Conservation (phyloP, 257 asterid species). For the Scutellaria minor region DNA sequence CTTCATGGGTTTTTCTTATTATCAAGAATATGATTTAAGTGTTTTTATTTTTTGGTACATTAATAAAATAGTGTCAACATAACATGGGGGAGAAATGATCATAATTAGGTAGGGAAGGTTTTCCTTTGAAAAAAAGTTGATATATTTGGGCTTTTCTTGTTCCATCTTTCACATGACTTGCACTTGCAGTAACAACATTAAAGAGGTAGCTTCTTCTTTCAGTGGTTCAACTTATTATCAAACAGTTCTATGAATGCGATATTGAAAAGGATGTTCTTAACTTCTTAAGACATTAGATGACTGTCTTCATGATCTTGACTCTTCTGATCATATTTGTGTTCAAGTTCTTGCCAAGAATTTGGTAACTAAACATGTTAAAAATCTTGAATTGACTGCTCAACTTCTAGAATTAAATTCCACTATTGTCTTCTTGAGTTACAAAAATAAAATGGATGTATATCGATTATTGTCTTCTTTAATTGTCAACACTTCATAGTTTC, state of each 20-base stretch:
- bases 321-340: background rate
- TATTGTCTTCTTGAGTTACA: no score
- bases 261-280: background rate
- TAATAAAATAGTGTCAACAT: background rate
- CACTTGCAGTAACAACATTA: slow-evolving; percentile 24
- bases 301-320: background rate
- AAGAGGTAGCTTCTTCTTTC: background rate
- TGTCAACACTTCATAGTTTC: no score
- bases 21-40: background rate
- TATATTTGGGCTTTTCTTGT: background rate
- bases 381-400: background rate
- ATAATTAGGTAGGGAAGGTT: slow-evolving; percentile 21
- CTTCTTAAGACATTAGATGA: background rate
- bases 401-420: no score
- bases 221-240: slow-evolving; percentile 32
- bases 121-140: background rate
- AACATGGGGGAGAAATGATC: background rate
- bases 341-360: background rate
- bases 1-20: background rate
- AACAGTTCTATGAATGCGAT: background rate
- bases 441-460: no score
- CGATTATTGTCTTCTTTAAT: no score
- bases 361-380: background rate
- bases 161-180: slow-evolving; percentile 22
- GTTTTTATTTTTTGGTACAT: background rate